Conservation (phyloP, 805 yeast species). For the Wickerhamomyces sydowiorum region DNA sequence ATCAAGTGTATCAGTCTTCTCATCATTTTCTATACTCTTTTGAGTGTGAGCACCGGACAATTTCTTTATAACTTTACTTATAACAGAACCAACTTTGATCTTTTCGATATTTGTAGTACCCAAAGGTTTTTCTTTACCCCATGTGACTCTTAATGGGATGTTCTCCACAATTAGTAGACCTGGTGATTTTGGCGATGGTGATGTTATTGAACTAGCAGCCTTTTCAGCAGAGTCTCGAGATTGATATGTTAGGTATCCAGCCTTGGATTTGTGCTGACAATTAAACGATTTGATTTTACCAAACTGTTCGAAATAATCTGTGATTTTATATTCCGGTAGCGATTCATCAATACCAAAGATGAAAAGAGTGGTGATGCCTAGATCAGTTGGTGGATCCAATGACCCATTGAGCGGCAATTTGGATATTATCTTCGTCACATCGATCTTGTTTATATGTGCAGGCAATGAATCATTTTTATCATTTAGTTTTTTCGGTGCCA, state of each 20-base stretch:
- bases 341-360: constrained; percentile 68
- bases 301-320: constrained; percentile 40
- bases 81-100: constrained; percentile 42
- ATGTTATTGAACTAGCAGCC: constrained; percentile 24
- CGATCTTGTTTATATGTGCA: constrained; percentile 26
- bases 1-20: too few relatives aligned
- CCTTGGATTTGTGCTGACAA: constrained; percentile 50
- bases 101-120: constrained; percentile 40
- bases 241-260: constrained; percentile 58
- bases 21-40: neutral
- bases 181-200: constrained; percentile 18
- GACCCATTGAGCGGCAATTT: constrained; percentile 67
- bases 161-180: constrained; percentile 29
- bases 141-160: constrained; percentile 45
- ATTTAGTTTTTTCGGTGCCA: constrained; percentile 6
- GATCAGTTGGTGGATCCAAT: constrained; percentile 36
- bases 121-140: constrained; percentile 45
- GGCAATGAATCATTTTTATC: constrained; percentile 10
- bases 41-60: constrained; percentile 13
- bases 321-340: constrained; percentile 56
- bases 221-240: constrained; percentile 45
- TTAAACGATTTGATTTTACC: constrained; percentile 45
- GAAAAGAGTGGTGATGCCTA: constrained; percentile 52
- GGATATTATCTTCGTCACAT: constrained; percentile 45
- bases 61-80: constrained; percentile 46